phyloP scores from a whole-genome alignment of 441 rosid species.

The Adansonia grandidieri region DNA sequence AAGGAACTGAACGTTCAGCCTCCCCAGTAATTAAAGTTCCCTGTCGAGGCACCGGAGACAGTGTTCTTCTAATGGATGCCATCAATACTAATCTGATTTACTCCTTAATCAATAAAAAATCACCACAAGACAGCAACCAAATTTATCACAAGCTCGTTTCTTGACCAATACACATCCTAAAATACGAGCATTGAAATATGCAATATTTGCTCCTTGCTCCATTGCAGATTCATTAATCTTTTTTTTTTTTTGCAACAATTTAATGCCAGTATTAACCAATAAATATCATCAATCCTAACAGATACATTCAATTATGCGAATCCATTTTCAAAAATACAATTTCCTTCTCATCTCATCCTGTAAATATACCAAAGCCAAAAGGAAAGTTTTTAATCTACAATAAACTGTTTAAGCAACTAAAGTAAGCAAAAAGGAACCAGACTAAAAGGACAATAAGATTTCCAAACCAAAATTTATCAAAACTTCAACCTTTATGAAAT shows the following conservation, averaged over 20 bases:
- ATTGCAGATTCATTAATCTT: conserved; percentile 1
- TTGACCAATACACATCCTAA: conserved; percentile 18
- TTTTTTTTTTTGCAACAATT: conserved; percentile 11
- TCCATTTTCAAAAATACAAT: conserved; percentile 8
- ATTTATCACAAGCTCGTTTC: conserved; percentile 16
- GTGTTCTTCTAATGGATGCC: conserved; percentile 67
- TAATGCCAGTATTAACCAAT: neutral
- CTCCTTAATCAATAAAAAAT: conserved; percentile 5
- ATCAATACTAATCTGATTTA: conserved; percentile 31
- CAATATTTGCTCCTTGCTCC: neutral
- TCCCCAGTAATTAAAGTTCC: conserved; percentile 53
- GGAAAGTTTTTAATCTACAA: conserved; percentile 24
- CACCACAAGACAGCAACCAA: conserved; percentile 26
- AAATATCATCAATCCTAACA: conserved; percentile 21
- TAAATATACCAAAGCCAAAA: conserved; percentile 10
- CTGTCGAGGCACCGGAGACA: conserved; percentile 59
- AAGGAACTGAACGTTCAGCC: conserved; percentile 52
- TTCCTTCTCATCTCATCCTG: conserved; percentile 25
- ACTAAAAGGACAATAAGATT: neutral
- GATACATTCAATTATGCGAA: conserved; percentile 9
- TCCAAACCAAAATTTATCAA: conserved; percentile 22
- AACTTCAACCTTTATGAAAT: conserved; percentile 27
- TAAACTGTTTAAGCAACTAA: conserved; percentile 18
- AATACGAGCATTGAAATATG: conserved; percentile 3
- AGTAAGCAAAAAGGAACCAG: conserved; percentile 20